Evolutionary conservation across 73 alveolate genomes (phyloP).

Genomic region (Paramecium tetraurelia): DNA sequence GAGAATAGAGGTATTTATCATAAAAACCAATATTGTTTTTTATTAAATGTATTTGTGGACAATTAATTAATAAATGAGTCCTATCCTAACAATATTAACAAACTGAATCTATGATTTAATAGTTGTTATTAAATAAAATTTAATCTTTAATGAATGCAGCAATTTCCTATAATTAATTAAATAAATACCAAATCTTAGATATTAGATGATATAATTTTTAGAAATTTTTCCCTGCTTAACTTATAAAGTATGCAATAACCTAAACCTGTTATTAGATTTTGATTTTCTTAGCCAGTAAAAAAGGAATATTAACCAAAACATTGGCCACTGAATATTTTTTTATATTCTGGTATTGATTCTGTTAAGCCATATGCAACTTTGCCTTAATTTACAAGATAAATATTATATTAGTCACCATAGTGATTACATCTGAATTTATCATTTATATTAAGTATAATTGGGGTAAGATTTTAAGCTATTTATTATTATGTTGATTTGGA

Average conservation of each 20-base stretch:
- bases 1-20: neutral
- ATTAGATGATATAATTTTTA: neutral
- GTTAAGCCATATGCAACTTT: neutral
- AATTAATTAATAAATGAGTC: neutral
- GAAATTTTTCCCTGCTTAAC: neutral
- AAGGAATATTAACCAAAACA: neutral
- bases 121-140: neutral
- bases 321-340: neutral
- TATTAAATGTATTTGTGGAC: neutral
- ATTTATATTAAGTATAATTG: neutral
- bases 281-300: neutral
- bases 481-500: neutral
- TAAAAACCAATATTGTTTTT: neutral
- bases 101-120: neutral
- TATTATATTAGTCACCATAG: neutral
- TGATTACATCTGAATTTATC: neutral
- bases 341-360: neutral
- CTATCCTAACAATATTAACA: neutral
- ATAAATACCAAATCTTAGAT: neutral
- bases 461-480: neutral
- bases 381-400: neutral
- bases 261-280: neutral
- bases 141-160: neutral
- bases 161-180: neutral
- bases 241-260: neutral